Evolutionary conservation across 306 rosid species (phyloP).

Genomic region (Dryas drummondii): DNA sequence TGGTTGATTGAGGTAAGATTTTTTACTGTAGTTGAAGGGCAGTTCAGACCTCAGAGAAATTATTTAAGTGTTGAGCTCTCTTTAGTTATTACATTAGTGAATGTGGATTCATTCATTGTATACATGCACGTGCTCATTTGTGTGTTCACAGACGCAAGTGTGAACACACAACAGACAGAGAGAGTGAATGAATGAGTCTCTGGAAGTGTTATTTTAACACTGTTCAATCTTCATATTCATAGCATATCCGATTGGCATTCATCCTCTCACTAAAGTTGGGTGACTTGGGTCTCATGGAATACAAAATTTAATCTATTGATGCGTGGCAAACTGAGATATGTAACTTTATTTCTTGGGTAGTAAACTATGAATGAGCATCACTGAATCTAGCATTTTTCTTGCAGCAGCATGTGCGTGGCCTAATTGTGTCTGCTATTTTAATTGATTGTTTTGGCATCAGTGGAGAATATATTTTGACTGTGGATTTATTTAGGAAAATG

Average conservation of each 20-base stretch:
- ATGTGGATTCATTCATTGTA: no score
- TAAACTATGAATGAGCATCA: neutral
- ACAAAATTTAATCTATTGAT: neutral
- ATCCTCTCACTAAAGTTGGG: neutral
- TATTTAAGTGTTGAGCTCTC: neutral
- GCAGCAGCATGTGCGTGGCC: constrained; percentile 1
- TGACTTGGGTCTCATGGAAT: neutral
- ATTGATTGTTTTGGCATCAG: neutral
- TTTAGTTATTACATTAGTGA: no score
- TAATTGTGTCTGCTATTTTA: neutral
- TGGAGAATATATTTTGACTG: neutral
- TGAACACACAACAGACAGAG: no score
- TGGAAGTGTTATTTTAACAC: neutral
- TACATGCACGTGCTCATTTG: no score
- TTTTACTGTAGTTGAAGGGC: neutral
- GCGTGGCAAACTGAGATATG: neutral
- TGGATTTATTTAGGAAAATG: constrained; percentile 62
- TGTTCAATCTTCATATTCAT: neutral
- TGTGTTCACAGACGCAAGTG: no score
- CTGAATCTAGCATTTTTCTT: constrained; percentile 10
- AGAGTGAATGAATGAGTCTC: no score
- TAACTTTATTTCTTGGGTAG: neutral
- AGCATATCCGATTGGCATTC: neutral
- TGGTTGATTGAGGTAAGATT: neutral
- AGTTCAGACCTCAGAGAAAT: neutral